Evolutionary conservation across 179 eudicot species (phyloP), one percentile per base, ranked within the genome.

Genomic region (Beta corolliflora): DNA sequence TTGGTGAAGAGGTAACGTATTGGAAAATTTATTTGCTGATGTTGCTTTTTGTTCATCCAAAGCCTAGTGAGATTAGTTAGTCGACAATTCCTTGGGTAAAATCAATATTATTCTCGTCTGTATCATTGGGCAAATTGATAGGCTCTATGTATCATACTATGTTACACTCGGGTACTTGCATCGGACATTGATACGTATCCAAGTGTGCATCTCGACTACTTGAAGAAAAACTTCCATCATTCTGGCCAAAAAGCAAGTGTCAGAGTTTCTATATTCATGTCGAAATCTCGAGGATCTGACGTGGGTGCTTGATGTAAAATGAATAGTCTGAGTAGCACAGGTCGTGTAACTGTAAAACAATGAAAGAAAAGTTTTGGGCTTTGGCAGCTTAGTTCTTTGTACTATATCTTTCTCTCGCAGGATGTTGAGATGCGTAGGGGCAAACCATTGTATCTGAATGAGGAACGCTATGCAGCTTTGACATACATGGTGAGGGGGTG

Each of bases 401-500:
- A 65, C 69, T 18, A 13, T 48, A 9, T 74, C 52, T 67, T 80
- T 56, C 61, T 77, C 80, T 81, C 50, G 54, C 96, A 96, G 99
- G 99, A 96, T 85, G 66, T 61, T 78, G 96, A 90, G 15, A 91
- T 96, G 97, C 82, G 67, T 67, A 86, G 99, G 78, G 99, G 99
- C 13, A 96, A 94, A 86, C 98, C 98, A 52, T 83, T 96, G 83
- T 96, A 88, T 84, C 81, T 96, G 81, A 94, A 91, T 41, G 92
- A 94, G 81, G 99, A 96, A 80, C 97, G 99, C 54, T 94, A 94
- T 87, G 98, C 99, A 60, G 92, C 92, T 76, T 88, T 96, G 79
- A 92, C 91, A 64, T 88, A 91, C 83, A 90, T 96, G 99, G 99
- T 96, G 87, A 82, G n/a, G 78, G 61, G 67, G 23, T n/a, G 5